Evolutionary conservation across 2,329 filamentous ascomycete genomes (phyloP).

Genomic region (Ophiostoma ips): DNA sequence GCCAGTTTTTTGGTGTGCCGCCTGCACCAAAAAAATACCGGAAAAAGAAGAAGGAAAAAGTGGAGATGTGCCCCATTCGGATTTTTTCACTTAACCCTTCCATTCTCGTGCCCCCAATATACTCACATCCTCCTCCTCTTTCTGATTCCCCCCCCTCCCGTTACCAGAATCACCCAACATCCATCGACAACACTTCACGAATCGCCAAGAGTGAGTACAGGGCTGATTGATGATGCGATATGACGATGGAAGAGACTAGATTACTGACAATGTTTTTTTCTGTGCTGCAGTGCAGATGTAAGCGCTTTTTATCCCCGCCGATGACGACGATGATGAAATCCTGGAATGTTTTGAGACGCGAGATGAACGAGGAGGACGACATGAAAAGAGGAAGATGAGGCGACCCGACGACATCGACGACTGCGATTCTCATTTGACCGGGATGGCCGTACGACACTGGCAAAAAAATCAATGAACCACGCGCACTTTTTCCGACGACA

Average conservation of each 20-base stretch:
- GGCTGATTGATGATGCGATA: neutral
- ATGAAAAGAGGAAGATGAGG: neutral
- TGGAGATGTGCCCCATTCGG: neutral
- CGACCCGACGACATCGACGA: neutral
- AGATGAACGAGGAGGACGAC: neutral
- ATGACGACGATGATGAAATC: neutral
- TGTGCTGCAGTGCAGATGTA: slow-evolving; percentile 71
- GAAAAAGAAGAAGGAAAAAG: neutral
- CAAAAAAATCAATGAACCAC: neutral
- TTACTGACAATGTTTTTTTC: slow-evolving; percentile 2
- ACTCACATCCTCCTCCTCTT: slow-evolving; percentile 2
- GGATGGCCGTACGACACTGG: neutral
- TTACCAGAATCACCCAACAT: slow-evolving; percentile 6
- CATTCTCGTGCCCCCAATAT: slow-evolving; percentile 2
- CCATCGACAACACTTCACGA: slow-evolving; percentile 11
- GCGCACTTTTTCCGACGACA: neutral
- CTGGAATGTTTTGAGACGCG: slow-evolving; percentile 1
- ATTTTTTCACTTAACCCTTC: slow-evolving; percentile 9
- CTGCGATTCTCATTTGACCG: neutral
- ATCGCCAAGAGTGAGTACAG: slow-evolving; percentile 16
- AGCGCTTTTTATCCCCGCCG: slow-evolving; percentile 24
- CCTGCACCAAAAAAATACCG: slow-evolving; percentile 14
- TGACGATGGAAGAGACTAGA: neutral
- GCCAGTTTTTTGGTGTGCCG: slow-evolving; percentile 13
- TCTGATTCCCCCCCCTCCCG: slow-evolving; percentile 4